phyloP scores from a whole-genome alignment of 257 asterid genomes.

The Echium plantagineum region DNA sequence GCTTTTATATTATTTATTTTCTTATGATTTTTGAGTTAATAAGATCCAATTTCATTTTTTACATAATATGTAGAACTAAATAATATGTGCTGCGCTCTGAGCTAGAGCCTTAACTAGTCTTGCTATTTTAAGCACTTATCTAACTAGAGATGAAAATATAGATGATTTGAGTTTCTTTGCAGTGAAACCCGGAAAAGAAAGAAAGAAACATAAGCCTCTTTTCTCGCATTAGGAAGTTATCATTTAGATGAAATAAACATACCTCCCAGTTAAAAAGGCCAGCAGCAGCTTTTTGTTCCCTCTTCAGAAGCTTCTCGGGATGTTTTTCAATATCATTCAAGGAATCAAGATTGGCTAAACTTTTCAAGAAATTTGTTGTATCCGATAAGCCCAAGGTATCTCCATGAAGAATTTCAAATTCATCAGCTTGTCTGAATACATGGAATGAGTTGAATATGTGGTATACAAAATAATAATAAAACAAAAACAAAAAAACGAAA shows the following conservation, averaged over 20 bases:
- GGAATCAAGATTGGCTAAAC: constrained; percentile 55
- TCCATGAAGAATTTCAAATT: constrained; percentile 86
- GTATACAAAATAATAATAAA: constrained; percentile 7
- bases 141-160: background rate
- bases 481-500: background rate
- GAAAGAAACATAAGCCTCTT: background rate
- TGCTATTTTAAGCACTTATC: background rate
- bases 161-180: background rate
- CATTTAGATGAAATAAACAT: constrained; percentile 11
- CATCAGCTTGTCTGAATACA: constrained; percentile 37
- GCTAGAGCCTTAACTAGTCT: no score
- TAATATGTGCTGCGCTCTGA: no score
- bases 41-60: no score
- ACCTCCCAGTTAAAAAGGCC: constrained; percentile 92
- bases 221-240: background rate
- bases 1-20: no score
- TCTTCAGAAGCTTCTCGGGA: constrained; percentile 51
- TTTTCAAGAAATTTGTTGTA: constrained; percentile 76
- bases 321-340: constrained; percentile 39
- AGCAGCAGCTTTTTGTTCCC: constrained; percentile 93
- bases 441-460: constrained; percentile 5
- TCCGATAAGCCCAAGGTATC: constrained; percentile 82
- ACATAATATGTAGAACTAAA: no score
- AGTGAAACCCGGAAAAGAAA: background rate
- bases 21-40: no score